phyloP scores from a whole-genome alignment of 768 basidiomycete genomes.

The Rhizopogon vulgaris region DNA sequence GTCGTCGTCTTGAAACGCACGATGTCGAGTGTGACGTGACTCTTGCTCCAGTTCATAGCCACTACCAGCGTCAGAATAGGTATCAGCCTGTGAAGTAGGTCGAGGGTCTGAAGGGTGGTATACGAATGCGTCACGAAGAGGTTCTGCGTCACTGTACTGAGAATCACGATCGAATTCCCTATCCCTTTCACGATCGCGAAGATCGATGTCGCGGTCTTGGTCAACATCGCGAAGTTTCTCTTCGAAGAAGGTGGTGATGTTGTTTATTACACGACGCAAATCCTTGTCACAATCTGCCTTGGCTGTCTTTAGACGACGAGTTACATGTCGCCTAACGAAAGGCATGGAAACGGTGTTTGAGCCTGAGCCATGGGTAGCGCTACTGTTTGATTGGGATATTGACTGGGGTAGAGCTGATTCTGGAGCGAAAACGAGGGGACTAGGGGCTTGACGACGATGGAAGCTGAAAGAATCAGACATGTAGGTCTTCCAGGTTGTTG shows the following conservation, averaged over 20 bases:
- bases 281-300: slow-evolving; percentile 98
- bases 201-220: slow-evolving; percentile 56
- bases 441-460: slow-evolving; percentile 53
- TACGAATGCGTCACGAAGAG: slow-evolving; percentile 55
- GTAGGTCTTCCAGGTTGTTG: slow-evolving; percentile 5
- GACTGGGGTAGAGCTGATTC: slow-evolving; percentile 54
- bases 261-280: slow-evolving; percentile 87
- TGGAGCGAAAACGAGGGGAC: slow-evolving; percentile 73
- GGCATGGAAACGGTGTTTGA: slow-evolving; percentile 87
- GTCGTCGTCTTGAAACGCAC: slow-evolving; percentile 56
- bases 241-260: slow-evolving; percentile 93
- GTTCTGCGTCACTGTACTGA: slow-evolving; percentile 48
- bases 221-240: slow-evolving; percentile 78
- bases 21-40: slow-evolving; percentile 64
- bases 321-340: slow-evolving; percentile 89
- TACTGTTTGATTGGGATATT: slow-evolving; percentile 34
- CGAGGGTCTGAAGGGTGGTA: slow-evolving; percentile 53
- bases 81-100: slow-evolving; percentile 56
- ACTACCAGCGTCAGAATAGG: slow-evolving; percentile 60
- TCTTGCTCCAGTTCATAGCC: slow-evolving; percentile 72
- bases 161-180: slow-evolving; percentile 53
- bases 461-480: slow-evolving; percentile 46
- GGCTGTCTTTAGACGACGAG: slow-evolving; percentile 85
- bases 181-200: slow-evolving; percentile 40
- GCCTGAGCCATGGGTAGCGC: slow-evolving; percentile 37